Evolutionary conservation across 176 grass and related monocot species (phyloP).

Genomic region (Tuctoria greenei): DNA sequence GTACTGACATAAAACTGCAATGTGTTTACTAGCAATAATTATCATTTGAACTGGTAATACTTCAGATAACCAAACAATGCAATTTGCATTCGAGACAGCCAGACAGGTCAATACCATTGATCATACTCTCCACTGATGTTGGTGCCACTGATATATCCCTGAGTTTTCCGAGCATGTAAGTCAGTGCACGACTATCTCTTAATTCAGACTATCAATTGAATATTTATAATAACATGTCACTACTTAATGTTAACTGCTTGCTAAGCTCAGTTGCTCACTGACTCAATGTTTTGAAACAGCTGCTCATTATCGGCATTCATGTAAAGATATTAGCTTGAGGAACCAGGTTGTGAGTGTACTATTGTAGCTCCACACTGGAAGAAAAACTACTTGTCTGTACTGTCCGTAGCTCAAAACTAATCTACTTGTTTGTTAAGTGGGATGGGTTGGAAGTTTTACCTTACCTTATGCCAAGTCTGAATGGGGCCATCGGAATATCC

Average conservation of each 20-base stretch:
- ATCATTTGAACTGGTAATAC: not conserved
- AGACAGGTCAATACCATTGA: constrained; percentile 7
- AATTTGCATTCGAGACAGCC: constrained; percentile 18
- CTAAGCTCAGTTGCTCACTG: not conserved
- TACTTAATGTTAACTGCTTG: not conserved
- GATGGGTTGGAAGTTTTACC: not conserved
- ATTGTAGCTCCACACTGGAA: not conserved
- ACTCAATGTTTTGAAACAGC: not conserved
- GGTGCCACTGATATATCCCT: not conserved
- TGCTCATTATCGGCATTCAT: not conserved
- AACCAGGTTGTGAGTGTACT: not conserved
- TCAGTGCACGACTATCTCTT: not conserved
- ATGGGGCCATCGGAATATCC: too few relatives aligned
- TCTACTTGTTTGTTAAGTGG: not conserved
- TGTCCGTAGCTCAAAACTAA: not conserved
- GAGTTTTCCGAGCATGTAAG: constrained; percentile 22
- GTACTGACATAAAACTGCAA: not conserved
- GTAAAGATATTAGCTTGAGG: not conserved
- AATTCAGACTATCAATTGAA: not conserved
- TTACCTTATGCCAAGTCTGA: too few relatives aligned
- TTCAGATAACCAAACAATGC: not conserved
- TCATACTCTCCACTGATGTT: constrained; percentile 15
- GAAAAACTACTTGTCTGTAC: not conserved
- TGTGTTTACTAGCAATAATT: not conserved
- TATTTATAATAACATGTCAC: not conserved